phyloP scores from a whole-genome alignment of 192 early-diverging fungal genomes.

The Mortierella claussenii region DNA sequence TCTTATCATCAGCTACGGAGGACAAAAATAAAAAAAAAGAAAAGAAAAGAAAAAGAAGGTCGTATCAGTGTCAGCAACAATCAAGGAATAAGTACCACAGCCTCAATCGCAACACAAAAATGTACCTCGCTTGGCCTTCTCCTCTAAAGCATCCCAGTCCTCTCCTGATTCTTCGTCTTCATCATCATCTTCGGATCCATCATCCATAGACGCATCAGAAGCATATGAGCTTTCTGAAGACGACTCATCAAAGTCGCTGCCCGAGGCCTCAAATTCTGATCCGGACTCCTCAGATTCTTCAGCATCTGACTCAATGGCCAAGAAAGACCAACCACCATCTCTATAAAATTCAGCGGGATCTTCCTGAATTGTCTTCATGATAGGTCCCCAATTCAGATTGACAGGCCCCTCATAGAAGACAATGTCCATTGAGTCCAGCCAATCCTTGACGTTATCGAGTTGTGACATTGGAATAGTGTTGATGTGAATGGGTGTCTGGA shows the following conservation, averaged over 20 bases:
- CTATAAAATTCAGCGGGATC: conserved; percentile 92
- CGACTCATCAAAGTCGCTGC: conserved; percentile 86
- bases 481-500: conserved; percentile 89
- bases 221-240: conserved; percentile 72
- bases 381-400: conserved; percentile 94
- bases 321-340: conserved; percentile 94
- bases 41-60: not conserved
- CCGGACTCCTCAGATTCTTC: conserved; percentile 67
- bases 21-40: not conserved
- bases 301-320: conserved; percentile 74
- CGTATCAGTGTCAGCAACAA: not conserved
- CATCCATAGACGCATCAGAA: conserved; percentile 65
- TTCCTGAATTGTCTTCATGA: conserved; percentile 98
- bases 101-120: too few species aligned
- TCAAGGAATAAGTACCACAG: not conserved
- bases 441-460: conserved; percentile 95
- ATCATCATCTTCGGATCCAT: conserved; percentile 63
- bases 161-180: conserved; percentile 69
- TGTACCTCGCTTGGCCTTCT: conserved; percentile 74
- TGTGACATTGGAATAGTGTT: conserved; percentile 94
- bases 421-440: conserved; percentile 94
- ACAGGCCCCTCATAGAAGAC: conserved; percentile 93
- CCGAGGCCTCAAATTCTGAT: conserved; percentile 49
- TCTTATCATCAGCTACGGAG: conserved; percentile 45
- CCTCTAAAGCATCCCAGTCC: conserved; percentile 87